Conservation (phyloP, 2,329 filamentous ascomycete species). For the Trichoderma polysporum region DNA sequence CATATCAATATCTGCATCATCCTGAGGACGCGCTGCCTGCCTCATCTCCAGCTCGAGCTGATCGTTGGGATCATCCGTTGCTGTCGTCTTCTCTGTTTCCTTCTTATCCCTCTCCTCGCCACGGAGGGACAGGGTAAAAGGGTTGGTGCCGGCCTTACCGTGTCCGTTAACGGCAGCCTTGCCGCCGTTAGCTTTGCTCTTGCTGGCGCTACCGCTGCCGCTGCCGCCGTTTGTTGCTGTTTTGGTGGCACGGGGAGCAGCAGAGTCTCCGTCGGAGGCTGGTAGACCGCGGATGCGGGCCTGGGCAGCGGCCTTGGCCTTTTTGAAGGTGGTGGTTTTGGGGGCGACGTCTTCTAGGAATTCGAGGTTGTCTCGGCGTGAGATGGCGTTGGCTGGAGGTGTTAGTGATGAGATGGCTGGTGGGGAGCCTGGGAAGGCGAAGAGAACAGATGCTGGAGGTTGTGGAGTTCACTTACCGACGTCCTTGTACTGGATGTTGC, state of each 20-base stretch:
- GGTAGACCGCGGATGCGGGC: slow-evolving; percentile 45
- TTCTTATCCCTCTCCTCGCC: slow-evolving; percentile 25
- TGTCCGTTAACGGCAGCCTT: slow-evolving; percentile 32
- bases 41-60: slow-evolving; percentile 58
- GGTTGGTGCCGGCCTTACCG: slow-evolving; percentile 4
- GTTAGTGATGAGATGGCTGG: neutral
- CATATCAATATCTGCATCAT: slow-evolving; percentile 62
- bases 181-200: neutral
- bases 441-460: neutral
- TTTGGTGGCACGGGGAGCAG: slow-evolving; percentile 26
- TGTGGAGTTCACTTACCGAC: slow-evolving; percentile 57
- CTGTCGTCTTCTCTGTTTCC: neutral
- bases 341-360: slow-evolving; percentile 91
- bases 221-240: slow-evolving; percentile 32
- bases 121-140: slow-evolving; percentile 27
- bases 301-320: slow-evolving; percentile 66
- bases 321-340: slow-evolving; percentile 76
- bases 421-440: too few relatives aligned
- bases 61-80: slow-evolving; percentile 47
- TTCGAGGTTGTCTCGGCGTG: slow-evolving; percentile 88
- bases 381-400: slow-evolving; percentile 73
- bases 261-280: slow-evolving; percentile 30
- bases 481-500: slow-evolving; percentile 95
- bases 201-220: too few relatives aligned
- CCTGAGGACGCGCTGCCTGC: slow-evolving; percentile 42